phyloP scores from a whole-genome alignment of 2,329 filamentous ascomycete genomes.

The Stemphylium beticola region DNA sequence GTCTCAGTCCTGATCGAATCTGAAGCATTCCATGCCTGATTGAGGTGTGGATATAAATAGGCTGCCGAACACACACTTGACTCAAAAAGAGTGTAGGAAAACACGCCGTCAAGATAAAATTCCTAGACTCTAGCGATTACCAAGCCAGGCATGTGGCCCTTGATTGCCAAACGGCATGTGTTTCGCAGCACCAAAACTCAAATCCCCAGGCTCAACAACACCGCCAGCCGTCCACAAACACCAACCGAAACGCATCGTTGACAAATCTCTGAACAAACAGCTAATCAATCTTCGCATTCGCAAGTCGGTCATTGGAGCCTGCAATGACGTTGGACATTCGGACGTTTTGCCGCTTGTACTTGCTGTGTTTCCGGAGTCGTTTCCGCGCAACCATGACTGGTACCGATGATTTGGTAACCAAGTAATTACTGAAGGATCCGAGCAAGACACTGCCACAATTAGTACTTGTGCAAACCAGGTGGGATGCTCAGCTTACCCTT shows the following conservation, averaged over 20 bases:
- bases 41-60: constrained; percentile 19
- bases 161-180: constrained; percentile 39
- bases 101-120: constrained; percentile 22
- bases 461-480: constrained; percentile 22
- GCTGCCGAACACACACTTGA: constrained; percentile 16
- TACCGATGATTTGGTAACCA: constrained; percentile 94
- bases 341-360: constrained; percentile 73
- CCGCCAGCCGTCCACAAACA: constrained; percentile 15
- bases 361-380: constrained; percentile 83
- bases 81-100: constrained; percentile 17
- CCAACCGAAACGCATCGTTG: constrained; percentile 33
- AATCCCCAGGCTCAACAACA: constrained; percentile 15
- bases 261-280: constrained; percentile 41
- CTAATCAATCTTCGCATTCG: constrained; percentile 77
- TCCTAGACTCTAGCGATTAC: constrained; percentile 25
- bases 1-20: constrained; percentile 6
- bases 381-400: constrained; percentile 98
- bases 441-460: constrained; percentile 74
- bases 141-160: constrained; percentile 26
- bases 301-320: constrained; percentile 70
- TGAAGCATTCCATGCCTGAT: constrained; percentile 31
- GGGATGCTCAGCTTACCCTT: constrained; percentile 69
- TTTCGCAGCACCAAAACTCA: constrained; percentile 38
- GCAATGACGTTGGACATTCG: constrained; percentile 82
- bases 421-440: constrained; percentile 95